These are phyloP conservation scores for Cetradonia linearis DNA, from an alignment of 495 filamentous ascomycete species.

Conservation along the genomic window DNA sequence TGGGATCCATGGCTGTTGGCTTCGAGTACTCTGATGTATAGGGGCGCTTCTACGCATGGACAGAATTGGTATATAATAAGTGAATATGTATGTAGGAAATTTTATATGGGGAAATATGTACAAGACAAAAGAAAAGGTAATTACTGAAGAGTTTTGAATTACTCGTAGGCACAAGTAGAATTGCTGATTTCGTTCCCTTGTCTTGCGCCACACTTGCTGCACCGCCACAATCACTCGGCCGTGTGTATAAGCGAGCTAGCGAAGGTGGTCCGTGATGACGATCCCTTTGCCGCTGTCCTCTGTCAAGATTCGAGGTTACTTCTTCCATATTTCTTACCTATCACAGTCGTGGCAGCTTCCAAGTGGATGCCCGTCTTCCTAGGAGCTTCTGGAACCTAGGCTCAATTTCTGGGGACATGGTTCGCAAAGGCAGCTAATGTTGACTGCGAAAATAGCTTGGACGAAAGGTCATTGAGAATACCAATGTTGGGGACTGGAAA, in stretches of 20 bases:
- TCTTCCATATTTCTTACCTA: not conserved
- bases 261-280: not conserved
- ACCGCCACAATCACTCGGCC: not conserved
- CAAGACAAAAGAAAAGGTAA: not conserved
- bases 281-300: constrained; percentile 1
- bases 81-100: not conserved
- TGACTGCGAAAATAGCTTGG: not conserved
- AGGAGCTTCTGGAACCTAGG: not conserved
- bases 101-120: not conserved
- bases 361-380: not conserved
- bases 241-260: not conserved
- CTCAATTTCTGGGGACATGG: not conserved
- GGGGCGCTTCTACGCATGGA: not conserved
- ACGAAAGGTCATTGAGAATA: too few species aligned
- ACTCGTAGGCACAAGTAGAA: not conserved
- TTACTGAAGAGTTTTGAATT: not conserved
- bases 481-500: too few species aligned
- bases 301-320: not conserved
- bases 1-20: not conserved
- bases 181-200: constrained; percentile 7
- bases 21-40: not conserved
- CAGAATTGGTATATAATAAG: not conserved
- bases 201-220: constrained; percentile 6
- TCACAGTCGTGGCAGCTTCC: not conserved
- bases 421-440: not conserved